Evolutionary conservation across 768 basidiomycete genomes (phyloP).

Genomic region (Termitomyces sp.): DNA sequence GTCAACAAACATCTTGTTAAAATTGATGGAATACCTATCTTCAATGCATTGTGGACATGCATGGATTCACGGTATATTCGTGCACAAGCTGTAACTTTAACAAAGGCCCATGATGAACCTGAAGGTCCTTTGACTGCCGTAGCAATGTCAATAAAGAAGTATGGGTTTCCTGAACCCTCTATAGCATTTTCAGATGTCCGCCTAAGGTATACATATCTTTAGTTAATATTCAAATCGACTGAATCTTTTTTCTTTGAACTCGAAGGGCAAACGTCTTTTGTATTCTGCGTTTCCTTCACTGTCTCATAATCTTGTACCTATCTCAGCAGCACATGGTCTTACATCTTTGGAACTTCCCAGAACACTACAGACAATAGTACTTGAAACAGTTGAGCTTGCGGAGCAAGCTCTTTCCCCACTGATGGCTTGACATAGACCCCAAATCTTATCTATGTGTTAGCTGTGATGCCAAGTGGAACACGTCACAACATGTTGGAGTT

Average conservation of each 20-base stretch:
- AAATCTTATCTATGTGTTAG: neutral
- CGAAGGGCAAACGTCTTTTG: conserved; percentile 2
- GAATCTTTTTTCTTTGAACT: neutral
- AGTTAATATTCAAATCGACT: neutral
- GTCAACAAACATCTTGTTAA: conserved; percentile 24
- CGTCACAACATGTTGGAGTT: neutral
- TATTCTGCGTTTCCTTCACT: conserved; percentile 3
- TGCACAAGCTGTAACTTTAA: conserved; percentile 18
- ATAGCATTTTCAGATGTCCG: conserved; percentile 6
- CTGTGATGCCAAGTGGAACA: neutral
- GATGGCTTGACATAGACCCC: neutral
- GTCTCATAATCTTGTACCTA: neutral
- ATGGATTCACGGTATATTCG: conserved; percentile 18
- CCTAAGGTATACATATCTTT: neutral
- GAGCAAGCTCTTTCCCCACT: too few relatives aligned
- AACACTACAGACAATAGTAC: too few relatives aligned
- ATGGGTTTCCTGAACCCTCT: neutral
- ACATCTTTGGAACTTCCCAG: neutral
- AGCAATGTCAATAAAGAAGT: neutral
- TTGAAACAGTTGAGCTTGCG: too few relatives aligned
- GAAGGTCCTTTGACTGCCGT: neutral
- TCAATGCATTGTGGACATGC: conserved; percentile 22
- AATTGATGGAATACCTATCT: conserved; percentile 16
- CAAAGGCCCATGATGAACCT: conserved; percentile 13
- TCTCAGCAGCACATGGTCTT: neutral